Evolutionary conservation across 805 yeast species (phyloP).

Genomic region (Sugiyamaella smithiae): DNA sequence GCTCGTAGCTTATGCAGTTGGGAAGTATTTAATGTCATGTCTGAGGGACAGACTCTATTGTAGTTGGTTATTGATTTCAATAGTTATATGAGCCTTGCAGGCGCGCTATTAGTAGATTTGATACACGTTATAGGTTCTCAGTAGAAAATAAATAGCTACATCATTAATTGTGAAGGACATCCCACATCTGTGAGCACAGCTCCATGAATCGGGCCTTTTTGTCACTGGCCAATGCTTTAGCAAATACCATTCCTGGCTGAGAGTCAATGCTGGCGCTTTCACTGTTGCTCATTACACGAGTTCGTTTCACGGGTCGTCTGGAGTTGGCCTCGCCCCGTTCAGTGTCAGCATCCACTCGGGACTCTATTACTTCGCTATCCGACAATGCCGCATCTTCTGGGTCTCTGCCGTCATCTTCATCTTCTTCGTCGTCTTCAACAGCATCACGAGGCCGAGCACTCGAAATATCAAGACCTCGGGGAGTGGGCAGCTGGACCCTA

Average conservation of each 20-base stretch:
- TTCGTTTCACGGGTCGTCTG: conserved; percentile 9
- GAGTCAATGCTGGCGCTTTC: not conserved
- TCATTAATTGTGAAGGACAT: conserved; percentile 24
- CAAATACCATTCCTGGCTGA: not conserved
- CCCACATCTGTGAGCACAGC: conserved; percentile 35
- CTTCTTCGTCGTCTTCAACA: conserved; percentile 21
- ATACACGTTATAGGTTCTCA: no score
- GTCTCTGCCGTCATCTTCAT: conserved; percentile 24
- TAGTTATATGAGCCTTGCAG: no score
- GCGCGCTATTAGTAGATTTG: no score
- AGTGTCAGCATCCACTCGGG: no score
- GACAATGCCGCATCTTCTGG: conserved; percentile 26
- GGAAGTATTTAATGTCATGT: no score
- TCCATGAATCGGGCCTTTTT: conserved; percentile 29
- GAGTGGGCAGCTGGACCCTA: conserved; percentile 8
- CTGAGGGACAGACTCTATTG: no score
- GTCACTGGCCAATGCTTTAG: conserved; percentile 3
- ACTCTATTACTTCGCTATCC: conserved; percentile 18
- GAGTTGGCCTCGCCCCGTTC: no score
- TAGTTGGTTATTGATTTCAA: no score
- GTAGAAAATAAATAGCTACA: conserved; percentile 1
- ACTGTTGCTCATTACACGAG: conserved; percentile 19
- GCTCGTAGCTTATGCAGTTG: no score
- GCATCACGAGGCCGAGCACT: conserved; percentile 14
- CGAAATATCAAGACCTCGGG: conserved; percentile 7